Evolutionary conservation across 129 eudicot species (phyloP), one percentile per base, ranked within the genome.

Genomic region (Centella asiatica): DNA sequence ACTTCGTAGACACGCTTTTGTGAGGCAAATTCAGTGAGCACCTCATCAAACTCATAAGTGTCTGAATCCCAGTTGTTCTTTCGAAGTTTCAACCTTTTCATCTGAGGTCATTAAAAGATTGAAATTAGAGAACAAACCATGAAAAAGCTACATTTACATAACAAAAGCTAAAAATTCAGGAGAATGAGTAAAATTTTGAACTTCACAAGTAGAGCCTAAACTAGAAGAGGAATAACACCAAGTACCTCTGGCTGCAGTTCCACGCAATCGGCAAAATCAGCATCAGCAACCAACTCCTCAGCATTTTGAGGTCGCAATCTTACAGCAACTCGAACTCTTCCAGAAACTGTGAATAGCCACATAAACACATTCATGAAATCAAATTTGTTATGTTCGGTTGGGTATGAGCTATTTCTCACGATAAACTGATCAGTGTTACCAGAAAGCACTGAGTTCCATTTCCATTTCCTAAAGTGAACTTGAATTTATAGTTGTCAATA

Each of bases 21-120:
- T 34, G 99, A 93, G n/a, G 99, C 86, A 69, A 64, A 88, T 69
- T 93, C 96, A 62, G 96, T 88, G 32, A 93, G 87, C 73, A 93
- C 92, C 71, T 93, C 99, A 77, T 93, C 99, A 57, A 93, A 93
- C 66, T 93, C 99, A 57, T 82, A 93, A 29, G 99, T 93, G 66
- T 93, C 99, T 24, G 99, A 85, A 72, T 93, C 99, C 99, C 99
- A 93, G 66, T 93, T 93, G 83, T 93, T 93, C 73, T 93, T 93
- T 64, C 89, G 86, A 74, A 93, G 95, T 74, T 85, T 93, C 74
- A 88, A 71, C 71, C 99, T 68, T 74, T 93, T 93, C 45, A 93
- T 80, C 99, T 93, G 93, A 60, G 46, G 36, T 18, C 59, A 50
- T 55, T n/a, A 57, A 70, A 37, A 33, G 49, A 7, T 18, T n/a